Base-by-base conservation (phyloP, 2,329 filamentous ascomycete genomes). In the Diaporthe citriasiana region DNA sequence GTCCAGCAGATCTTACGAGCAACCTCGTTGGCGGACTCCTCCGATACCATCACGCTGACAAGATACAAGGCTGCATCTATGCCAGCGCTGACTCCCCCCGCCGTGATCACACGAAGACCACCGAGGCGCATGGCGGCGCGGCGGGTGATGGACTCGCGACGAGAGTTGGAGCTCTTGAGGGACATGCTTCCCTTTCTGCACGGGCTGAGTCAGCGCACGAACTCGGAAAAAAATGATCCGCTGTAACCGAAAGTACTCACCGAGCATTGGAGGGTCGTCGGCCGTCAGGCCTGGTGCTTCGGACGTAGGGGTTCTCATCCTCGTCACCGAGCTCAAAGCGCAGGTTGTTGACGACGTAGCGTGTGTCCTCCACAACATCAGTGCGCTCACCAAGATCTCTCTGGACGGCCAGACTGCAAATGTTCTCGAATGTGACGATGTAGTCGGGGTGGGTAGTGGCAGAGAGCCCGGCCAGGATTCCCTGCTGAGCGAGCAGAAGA, bases 271-370 rank as follows among this genome's bases (percentile, higher is more conserved):
- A 90, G 60, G 90, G 89, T 75, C 90, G 89, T 77, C 89, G 86
- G 65, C 88, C 90, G 78, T 93, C 92, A 74, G 91, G 90, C 88
- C 93, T 94, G 53, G 70, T 70, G 86, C 90, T 91, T 79, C 93
- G 89, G 82, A 97, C 92, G 84, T 96, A 96, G 42, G 93, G 93
- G 83, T 94, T 96, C 83, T 95, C 92, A 76, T 95, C 93, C 80
- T 93, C 91, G 80, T 95, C 91, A 75, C 93, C 93, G 78, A 97
- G 87, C 79, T 97, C 94, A 82, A 96, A 97, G 78, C 94, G 93
- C 74, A 95, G 92, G 84, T 97, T 97, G 88, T 97, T 97, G 82
- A 97, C 94, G 27, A 97, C 94, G 81, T 97, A 97, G 80, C 94
- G 90, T 80, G 89, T 88, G 77, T 94, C 92, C 80, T 97, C 94